Conservation (phyloP, 371 early-diverging fungal species). For the Massospora cicadina region DNA sequence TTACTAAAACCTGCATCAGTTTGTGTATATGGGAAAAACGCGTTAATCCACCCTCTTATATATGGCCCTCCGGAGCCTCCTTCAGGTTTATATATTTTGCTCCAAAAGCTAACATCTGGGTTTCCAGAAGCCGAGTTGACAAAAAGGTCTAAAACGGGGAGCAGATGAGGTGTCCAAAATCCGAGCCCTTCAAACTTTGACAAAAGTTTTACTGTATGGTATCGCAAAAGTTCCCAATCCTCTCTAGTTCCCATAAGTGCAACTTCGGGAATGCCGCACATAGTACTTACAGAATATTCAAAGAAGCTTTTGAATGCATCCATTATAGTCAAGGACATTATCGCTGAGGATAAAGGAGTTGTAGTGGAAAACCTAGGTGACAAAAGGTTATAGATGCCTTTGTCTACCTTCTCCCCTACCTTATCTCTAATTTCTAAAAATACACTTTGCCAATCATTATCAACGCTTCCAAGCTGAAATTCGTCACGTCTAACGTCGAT, state of each 20-base stretch:
- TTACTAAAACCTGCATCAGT: background rate
- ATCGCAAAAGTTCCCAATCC: background rate
- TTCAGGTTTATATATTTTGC: background rate
- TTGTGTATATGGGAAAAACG: background rate
- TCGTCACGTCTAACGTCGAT: conserved; percentile 2
- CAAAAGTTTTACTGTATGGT: background rate
- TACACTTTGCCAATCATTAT: conserved; percentile 1
- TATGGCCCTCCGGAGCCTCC: conserved; percentile 9
- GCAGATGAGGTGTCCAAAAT: background rate
- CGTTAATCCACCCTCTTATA: background rate
- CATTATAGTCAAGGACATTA: conserved; percentile 3
- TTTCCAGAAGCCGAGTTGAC: background rate
- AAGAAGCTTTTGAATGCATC: conserved; percentile 4
- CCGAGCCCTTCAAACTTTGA: conserved; percentile 1
- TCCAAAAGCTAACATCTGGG: background rate
- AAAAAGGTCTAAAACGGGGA: conserved; percentile 1
- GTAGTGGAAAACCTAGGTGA: background rate
- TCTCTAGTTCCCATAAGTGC: background rate
- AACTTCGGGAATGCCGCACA: conserved; percentile 9
- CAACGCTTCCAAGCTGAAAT: background rate
- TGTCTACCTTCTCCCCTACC: background rate
- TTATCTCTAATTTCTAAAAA: background rate
- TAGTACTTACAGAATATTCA: conserved; percentile 4
- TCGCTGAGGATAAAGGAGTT: background rate
- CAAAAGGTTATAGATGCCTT: background rate